Evolutionary conservation across 2,329 filamentous ascomycete species (phyloP).

Genomic region (Aureobasidium namibiae): DNA sequence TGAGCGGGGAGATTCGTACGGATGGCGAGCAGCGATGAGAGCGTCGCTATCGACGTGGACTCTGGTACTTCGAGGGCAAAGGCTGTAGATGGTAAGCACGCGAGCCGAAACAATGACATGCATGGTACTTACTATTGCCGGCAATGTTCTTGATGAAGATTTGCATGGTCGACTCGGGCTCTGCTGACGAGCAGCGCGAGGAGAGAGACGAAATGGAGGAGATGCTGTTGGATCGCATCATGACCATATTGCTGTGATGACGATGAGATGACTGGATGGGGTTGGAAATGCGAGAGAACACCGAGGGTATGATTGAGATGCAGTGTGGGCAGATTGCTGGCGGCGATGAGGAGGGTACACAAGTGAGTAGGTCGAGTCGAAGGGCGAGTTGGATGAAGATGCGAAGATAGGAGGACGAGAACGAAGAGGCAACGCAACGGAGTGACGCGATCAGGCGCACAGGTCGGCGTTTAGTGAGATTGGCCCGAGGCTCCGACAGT

Average conservation of each 20-base stretch:
- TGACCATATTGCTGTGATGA: slow-evolving; percentile 20
- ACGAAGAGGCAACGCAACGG: not conserved
- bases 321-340: not conserved
- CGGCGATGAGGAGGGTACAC: not conserved
- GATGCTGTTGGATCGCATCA: slow-evolving; percentile 36
- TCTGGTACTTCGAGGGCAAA: slow-evolving; percentile 49
- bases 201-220: slow-evolving; percentile 25
- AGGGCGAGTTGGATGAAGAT: not conserved
- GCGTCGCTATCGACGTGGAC: slow-evolving; percentile 46
- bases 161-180: slow-evolving; percentile 47
- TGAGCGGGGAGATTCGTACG: slow-evolving; percentile 46
- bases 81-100: slow-evolving; percentile 32
- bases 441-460: slow-evolving; percentile 8
- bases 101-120: slow-evolving; percentile 13
- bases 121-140: slow-evolving; percentile 45
- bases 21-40: slow-evolving; percentile 49
- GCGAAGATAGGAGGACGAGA: slow-evolving; percentile 6
- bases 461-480: slow-evolving; percentile 8
- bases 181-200: slow-evolving; percentile 30
- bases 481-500: not conserved
- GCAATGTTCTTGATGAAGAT: slow-evolving; percentile 54
- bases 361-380: not conserved
- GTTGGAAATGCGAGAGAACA: too few species aligned
- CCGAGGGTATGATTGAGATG: slow-evolving; percentile 21
- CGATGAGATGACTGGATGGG: slow-evolving; percentile 21